Conservation (phyloP, 106 monocot genomes). For the Ottelia alismoides region DNA sequence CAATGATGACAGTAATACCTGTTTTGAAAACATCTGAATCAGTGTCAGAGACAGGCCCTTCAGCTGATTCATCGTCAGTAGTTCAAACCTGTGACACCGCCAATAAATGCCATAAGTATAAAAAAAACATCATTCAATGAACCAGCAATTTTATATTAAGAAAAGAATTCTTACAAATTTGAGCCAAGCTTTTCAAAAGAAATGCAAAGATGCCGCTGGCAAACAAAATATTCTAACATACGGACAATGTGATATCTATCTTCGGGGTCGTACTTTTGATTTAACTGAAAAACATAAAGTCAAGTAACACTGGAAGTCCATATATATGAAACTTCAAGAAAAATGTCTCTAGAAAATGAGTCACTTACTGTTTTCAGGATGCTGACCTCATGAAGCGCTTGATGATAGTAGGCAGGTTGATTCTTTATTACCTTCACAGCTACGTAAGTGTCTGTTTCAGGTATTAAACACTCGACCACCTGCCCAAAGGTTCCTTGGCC, state of each 20-base stretch:
- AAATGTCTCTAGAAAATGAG: not conserved
- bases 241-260: conserved; percentile 81
- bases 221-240: conserved; percentile 78
- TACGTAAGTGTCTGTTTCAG: conserved; percentile 59
- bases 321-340: not conserved
- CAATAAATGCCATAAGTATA: not conserved
- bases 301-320: not conserved
- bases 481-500: conserved; percentile 99
- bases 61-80: conserved; percentile 60
- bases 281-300: conserved; percentile 67
- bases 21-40: conserved; percentile 78
- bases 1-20: conserved; percentile 26
- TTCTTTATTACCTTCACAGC: conserved; percentile 99
- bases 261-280: conserved; percentile 62
- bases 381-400: conserved; percentile 77
- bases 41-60: conserved; percentile 70
- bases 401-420: conserved; percentile 79
- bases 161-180: conserved; percentile 91
- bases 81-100: conserved; percentile 50
- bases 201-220: conserved; percentile 81
- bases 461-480: conserved; percentile 81
- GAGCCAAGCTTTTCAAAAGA: conserved; percentile 94
- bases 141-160: no score
- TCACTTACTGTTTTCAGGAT: conserved; percentile 60
- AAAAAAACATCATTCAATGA: not conserved